Percentiles rank a stretch among this genome's conserved stretches.
These are phyloP conservation scores for Pseudoperonospora humuli DNA, from an alignment of 352 stramenopile genomes.

Conservation along the genomic window DNA sequence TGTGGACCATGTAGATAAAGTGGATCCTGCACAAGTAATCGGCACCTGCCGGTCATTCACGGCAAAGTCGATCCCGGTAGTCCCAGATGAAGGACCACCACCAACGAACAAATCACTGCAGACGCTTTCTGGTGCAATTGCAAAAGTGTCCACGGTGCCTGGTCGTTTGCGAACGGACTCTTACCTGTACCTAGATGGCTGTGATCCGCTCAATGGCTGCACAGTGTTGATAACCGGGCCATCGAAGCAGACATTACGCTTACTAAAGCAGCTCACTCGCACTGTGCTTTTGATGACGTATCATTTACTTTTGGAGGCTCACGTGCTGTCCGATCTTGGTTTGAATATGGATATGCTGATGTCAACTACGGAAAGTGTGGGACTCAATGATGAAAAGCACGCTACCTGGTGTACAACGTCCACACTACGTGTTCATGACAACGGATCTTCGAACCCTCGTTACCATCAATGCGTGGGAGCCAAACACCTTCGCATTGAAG, in stretches of 20 bases:
- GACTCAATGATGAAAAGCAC: conserved; percentile 21
- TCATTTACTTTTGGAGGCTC: conserved; percentile 92
- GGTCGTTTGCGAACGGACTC: conserved; percentile 55
- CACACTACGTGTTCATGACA: conserved; percentile 55
- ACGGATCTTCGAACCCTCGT: conserved; percentile 29
- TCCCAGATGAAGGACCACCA: conserved; percentile 30
- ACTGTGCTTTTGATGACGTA: conserved; percentile 92
- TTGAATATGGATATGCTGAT: conserved; percentile 36
- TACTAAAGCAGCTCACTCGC: conserved; percentile 89
- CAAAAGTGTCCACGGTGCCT: conserved; percentile 16
- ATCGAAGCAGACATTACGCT: conserved; percentile 79
- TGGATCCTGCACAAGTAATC: conserved; percentile 39
- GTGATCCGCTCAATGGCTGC: conserved; percentile 89
- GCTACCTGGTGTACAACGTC: conserved; percentile 70
- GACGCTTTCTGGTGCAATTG: conserved; percentile 23
- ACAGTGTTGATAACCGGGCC: conserved; percentile 91
- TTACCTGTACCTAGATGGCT: conserved; percentile 94
- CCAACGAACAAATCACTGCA: conserved; percentile 22
- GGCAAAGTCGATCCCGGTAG: conserved; percentile 47
- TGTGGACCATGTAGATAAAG: conserved; percentile 88
- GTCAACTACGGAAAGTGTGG: conserved; percentile 8
- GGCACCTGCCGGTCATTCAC: conserved; percentile 61
- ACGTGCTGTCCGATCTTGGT: conserved; percentile 88
- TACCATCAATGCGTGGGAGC: conserved; percentile 68
- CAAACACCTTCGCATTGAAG: conserved; percentile 57